These are phyloP conservation scores for Cordia subcordata DNA, from an alignment of 257 asterid genomes.

Conservation along the genomic window DNA sequence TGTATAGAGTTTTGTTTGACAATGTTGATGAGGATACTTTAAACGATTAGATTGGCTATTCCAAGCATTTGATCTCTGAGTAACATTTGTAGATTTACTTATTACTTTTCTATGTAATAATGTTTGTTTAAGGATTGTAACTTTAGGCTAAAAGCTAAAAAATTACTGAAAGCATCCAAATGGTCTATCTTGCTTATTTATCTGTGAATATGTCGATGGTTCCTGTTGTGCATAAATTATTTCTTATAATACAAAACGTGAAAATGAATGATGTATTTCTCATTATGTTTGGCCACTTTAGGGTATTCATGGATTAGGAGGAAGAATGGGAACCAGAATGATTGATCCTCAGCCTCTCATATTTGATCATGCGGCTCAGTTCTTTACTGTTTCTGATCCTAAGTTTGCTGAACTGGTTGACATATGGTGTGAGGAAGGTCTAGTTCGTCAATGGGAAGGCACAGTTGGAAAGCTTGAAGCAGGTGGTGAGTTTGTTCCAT, in stretches of 20 bases:
- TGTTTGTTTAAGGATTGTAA: too few relatives aligned
- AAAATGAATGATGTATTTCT: slow-evolving; percentile 16
- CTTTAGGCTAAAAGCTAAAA: too few relatives aligned
- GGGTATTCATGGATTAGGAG: slow-evolving; percentile 95
- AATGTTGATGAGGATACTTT: too few relatives aligned
- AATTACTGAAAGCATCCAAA: too few relatives aligned
- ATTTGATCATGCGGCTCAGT: slow-evolving; percentile 95
- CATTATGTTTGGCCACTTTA: slow-evolving; percentile 33
- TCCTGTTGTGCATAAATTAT: not conserved
- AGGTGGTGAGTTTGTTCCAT: slow-evolving; percentile 62
- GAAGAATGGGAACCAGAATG: slow-evolving; percentile 87
- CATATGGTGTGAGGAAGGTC: slow-evolving; percentile 60
- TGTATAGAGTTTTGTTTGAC: too few relatives aligned
- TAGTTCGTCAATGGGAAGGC: slow-evolving; percentile 69
- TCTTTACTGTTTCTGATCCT: slow-evolving; percentile 74
- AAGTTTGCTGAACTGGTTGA: slow-evolving; percentile 64
- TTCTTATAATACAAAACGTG: slow-evolving; percentile 5
- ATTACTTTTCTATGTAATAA: not conserved
- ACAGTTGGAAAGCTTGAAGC: slow-evolving; percentile 65
- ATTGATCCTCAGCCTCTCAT: slow-evolving; percentile 61
- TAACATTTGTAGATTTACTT: not conserved
- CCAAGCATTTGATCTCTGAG: not conserved
- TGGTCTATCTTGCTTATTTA: too few relatives aligned
- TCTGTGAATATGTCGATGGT: not conserved
- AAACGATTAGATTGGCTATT: too few relatives aligned